Conservation (phyloP, 441 rosid genomes). For the Adansonia madagascariensis region DNA sequence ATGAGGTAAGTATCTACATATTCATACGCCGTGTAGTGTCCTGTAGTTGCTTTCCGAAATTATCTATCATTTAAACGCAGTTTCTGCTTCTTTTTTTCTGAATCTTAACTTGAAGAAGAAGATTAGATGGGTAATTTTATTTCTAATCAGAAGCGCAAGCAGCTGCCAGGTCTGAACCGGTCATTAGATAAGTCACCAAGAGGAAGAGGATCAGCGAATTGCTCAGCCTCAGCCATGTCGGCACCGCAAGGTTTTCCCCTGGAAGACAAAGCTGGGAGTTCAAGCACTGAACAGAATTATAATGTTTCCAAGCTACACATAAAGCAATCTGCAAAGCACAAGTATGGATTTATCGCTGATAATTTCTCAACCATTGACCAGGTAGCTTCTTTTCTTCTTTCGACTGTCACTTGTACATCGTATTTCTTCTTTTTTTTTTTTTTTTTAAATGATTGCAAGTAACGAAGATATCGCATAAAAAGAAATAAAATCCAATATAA, state of each 20-base stretch:
- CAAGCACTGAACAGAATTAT: too few relatives aligned
- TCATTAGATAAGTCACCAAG: background rate
- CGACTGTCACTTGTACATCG: too few relatives aligned
- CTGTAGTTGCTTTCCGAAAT: too few relatives aligned
- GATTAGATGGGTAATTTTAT: slow-evolving; percentile 20
- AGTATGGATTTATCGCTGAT: slow-evolving; percentile 44
- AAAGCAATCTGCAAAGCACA: slow-evolving; percentile 30
- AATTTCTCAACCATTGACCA: slow-evolving; percentile 40
- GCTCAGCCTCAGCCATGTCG: background rate
- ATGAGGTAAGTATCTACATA: too few relatives aligned
- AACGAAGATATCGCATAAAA: too few relatives aligned
- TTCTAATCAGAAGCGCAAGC: background rate
- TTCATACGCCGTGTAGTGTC: too few relatives aligned
- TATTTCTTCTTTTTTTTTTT: too few relatives aligned
- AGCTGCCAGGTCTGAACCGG: background rate
- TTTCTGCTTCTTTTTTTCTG: too few relatives aligned
- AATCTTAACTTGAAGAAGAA: background rate
- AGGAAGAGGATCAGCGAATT: background rate
- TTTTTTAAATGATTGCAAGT: too few relatives aligned
- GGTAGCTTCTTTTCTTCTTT: slow-evolving; percentile 21
- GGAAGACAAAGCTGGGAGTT: background rate
- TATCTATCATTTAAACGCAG: too few relatives aligned
- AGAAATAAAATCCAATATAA: too few relatives aligned
- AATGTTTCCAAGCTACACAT: background rate
- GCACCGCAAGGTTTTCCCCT: background rate